Base-by-base conservation (phyloP, 495 filamentous ascomycete genomes). In the Aspergillus haitiensis region DNA sequence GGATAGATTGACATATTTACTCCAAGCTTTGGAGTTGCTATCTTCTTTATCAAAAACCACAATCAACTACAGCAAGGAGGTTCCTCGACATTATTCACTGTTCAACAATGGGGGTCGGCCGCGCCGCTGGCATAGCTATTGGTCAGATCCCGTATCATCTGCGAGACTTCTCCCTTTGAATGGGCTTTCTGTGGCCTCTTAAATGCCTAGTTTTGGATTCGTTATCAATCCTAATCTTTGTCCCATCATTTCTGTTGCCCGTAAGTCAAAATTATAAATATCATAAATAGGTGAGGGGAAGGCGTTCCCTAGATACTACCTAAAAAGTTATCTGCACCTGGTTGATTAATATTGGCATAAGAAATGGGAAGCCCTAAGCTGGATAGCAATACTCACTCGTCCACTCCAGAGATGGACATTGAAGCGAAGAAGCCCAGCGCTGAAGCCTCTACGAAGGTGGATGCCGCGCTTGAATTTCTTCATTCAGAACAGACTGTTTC, bases 381-480 rank as follows among this genome's bases (percentile, higher is more conserved):
- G n/a, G 37, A 40, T n/a, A 40, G 11, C 11, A 7, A 40, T n/a
- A 8, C 37, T 11, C 37, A 40, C 7, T 40, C 39, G 42, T 7
- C 57, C 64, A 45, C 51, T 21, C 21, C 32, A 35, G 35, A 55
- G 9, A 31, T 70, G 36, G 62, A 65, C 12, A 27, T 59, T 15
- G 59, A 66, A 6, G 45, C 58, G 15, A 68, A 70, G 39, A 46
- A 65, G 46, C 56, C 34, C 31, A 27, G 39, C n/a, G 31, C 27
- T 44, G 18, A 65, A 45, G 33, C 61, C 13, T 47, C 62, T 3
- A 59, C 52, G n/a, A 70, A 70, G 32, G 67, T 58, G 11, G 67
- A 70, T 55, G 70, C 67, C 21, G 68, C 66, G 1, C 59, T 72
- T 18, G 66, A 70, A 15, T 72, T 69, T 50, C 62, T 72, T 9